Base-by-base conservation (phyloP, 1,284 basidiomycete genomes). In the Malassezia restricta region DNA sequence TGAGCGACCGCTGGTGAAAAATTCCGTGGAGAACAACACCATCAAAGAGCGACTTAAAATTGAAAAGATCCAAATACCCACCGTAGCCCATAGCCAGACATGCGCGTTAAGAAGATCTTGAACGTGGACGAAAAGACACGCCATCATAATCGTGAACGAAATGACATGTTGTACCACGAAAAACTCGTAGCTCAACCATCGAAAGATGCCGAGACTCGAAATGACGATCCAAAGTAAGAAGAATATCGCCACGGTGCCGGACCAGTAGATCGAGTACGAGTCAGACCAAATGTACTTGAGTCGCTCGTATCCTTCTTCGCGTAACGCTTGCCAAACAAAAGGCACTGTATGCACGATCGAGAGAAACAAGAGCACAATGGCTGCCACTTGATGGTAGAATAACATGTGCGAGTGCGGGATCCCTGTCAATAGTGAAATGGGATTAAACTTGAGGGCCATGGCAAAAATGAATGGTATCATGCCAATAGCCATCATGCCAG, bases 321-420 rank as follows among this genome's bases (percentile, higher is more conserved):
- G 41, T 14, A 64, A 40, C 5, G 63, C 60, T 35, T 65, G 63
- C 7, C 54, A 43, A 40, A 71, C 59, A 47, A 72, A 72, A 0
- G 69, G 62, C 24, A 69, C 50, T 9, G 57, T 51, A 41, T 73
- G 70, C 7, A 71, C 54, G 17, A 64, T 53, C 17, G 59, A 49
- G 15, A 73, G 57, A 52, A 67, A 63, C 1, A 73, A 49, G 45
- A 66, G 57, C 28, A 72, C 54, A 5, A 64, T 56, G 12, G 61
- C 64, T 3, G 63, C 43, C 54, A 61, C 68, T 43, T 68, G 66
- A 43, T 73, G 70, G 43, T 65, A 73, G 9, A 71, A 50, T 43
- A 68, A 63, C 12, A 71, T 55, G 8, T 56, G 53, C 47, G 68
- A 65, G 27, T 69, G 64, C 12, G 60, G 59, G 14, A 63, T 47